Percentiles rank a stretch among this genome's conserved stretches.
Evolutionary conservation across 768 basidiomycete genomes (phyloP).

Genomic region (Cyathus striatus): DNA sequence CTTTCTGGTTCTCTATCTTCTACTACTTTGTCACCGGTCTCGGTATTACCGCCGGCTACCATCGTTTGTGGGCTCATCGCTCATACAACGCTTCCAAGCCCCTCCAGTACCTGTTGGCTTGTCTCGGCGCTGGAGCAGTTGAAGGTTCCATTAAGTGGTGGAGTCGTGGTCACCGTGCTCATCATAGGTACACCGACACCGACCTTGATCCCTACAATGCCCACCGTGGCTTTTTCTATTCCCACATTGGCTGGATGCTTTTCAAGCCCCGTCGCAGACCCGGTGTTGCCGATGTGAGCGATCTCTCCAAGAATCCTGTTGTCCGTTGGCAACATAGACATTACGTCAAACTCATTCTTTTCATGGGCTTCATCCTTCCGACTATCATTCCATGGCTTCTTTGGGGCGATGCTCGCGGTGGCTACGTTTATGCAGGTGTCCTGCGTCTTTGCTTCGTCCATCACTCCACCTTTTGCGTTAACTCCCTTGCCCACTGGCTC

Average conservation of each 20-base stretch:
- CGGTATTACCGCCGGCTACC: constrained; percentile 92
- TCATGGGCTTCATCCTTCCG: constrained; percentile 70
- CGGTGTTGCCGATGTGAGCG: constrained; percentile 86
- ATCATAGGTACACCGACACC: constrained; percentile 96
- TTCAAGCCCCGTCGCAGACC: constrained; percentile 86
- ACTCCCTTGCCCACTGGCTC: constrained; percentile 95
- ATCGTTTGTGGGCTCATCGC: constrained; percentile 95
- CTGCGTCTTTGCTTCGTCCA: constrained; percentile 81
- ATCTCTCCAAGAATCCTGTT: constrained; percentile 74
- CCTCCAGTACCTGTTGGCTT: constrained; percentile 79
- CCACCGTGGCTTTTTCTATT: constrained; percentile 81
- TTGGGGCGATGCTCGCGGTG: constrained; percentile 87
- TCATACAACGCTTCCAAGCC: constrained; percentile 88
- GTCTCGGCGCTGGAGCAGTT: constrained; percentile 87
- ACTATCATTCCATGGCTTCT: constrained; percentile 71
- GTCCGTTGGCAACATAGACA: constrained; percentile 85
- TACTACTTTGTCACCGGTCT: constrained; percentile 55
- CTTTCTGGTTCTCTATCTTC: constrained; percentile 45
- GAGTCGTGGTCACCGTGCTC: constrained; percentile 95
- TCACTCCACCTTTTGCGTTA: constrained; percentile 96
- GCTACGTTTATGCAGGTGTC: constrained; percentile 81
- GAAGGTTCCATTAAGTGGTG: constrained; percentile 99
- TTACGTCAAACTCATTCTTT: constrained; percentile 65
- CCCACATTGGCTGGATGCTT: constrained; percentile 92
- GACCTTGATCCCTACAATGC: constrained; percentile 96